Evolutionary conservation across 805 yeast genomes (phyloP).

Genomic region (Maudiozyma turicensis): DNA sequence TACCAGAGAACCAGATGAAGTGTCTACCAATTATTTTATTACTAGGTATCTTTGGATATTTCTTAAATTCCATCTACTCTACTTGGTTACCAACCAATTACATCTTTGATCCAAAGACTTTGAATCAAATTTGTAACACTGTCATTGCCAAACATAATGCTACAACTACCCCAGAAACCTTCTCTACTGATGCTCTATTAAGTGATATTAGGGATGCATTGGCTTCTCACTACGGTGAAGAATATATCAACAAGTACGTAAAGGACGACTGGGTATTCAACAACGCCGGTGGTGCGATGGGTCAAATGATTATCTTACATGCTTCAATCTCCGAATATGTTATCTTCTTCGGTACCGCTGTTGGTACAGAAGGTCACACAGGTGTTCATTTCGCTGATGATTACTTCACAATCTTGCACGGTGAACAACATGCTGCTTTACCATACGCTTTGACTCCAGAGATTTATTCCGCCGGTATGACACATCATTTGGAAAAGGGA

Average conservation of each 20-base stretch:
- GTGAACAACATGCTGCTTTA: slow-evolving; percentile 64
- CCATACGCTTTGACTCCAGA: slow-evolving; percentile 57
- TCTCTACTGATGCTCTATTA: slow-evolving; percentile 53
- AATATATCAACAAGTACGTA: slow-evolving; percentile 58
- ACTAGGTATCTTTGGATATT: slow-evolving; percentile 15
- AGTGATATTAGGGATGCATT: slow-evolving; percentile 50
- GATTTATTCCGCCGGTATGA: slow-evolving; percentile 78
- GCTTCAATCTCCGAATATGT: slow-evolving; percentile 90
- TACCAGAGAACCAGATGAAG: slow-evolving; percentile 12
- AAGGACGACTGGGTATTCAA: slow-evolving; percentile 89
- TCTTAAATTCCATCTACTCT: slow-evolving; percentile 31
- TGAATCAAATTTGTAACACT: slow-evolving; percentile 49
- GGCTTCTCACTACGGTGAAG: slow-evolving; percentile 59
- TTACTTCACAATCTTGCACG: slow-evolving; percentile 82
- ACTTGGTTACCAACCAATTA: slow-evolving; percentile 65
- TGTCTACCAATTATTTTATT: slow-evolving; percentile 10
- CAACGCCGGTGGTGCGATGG: slow-evolving; percentile 99
- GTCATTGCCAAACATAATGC: slow-evolving; percentile 38
- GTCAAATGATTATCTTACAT: slow-evolving; percentile 87
- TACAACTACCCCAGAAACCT: slow-evolving; percentile 28
- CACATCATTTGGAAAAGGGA: slow-evolving; percentile 71
- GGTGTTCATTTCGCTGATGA: slow-evolving; percentile 98
- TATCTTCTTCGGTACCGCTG: slow-evolving; percentile 86
- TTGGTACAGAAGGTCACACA: slow-evolving; percentile 93
- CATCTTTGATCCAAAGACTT: slow-evolving; percentile 55